Evolutionary conservation across 2,329 filamentous ascomycete genomes (phyloP), one percentile per base, ranked within the genome.

Genomic region (Botryotinia calthae): DNA sequence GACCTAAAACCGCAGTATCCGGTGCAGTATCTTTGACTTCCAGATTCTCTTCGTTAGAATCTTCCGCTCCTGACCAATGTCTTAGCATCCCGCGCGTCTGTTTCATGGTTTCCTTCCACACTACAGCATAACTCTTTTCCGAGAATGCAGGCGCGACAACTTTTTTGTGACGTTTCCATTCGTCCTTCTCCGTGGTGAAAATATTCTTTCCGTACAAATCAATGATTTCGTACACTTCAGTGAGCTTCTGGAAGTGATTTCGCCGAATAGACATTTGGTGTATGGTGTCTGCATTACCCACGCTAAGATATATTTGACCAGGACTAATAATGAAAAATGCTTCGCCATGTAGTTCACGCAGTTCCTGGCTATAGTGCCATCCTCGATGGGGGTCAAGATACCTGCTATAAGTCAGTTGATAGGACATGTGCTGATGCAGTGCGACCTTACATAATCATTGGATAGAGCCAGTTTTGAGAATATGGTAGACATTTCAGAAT

Each of bases 151-250:
- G 89, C 42, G 90, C 88, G 0, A 90, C 91, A 62, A 90, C 86
- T 82, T 92, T 93, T 75, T 92, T 87, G 80, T 95, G 92, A 81
- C 88, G 86, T 51, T 90, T 89, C 92, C 92, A 95, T 42, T 87
- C 82, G 0, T 84, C 79, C 1, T 91, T 91, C 80, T 95, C 92
- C 2, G 90, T 89, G 0, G 88, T 88, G 34, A 95, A 82, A 1
- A 95, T 86, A 79, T 93, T 95, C 72, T 88, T 85, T 44, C 93
- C 92, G 79, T 91, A 95, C 37, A 91, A 83, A 65, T 89, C 85
- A 46, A 93, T 82, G 25, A 87, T 83, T 28, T 80, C 81, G 78
- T 93, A 93, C 71, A 87, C 82, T 73, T 87, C 82, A 18, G 87
- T 85, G 9, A 89, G 88, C 82, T 93, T 93, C 63, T 90, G 90